Evolutionary conservation across 805 yeast genomes (phyloP), one percentile per base, ranked within the genome.

Genomic region (Vanderwaltozyma yarrowii): DNA sequence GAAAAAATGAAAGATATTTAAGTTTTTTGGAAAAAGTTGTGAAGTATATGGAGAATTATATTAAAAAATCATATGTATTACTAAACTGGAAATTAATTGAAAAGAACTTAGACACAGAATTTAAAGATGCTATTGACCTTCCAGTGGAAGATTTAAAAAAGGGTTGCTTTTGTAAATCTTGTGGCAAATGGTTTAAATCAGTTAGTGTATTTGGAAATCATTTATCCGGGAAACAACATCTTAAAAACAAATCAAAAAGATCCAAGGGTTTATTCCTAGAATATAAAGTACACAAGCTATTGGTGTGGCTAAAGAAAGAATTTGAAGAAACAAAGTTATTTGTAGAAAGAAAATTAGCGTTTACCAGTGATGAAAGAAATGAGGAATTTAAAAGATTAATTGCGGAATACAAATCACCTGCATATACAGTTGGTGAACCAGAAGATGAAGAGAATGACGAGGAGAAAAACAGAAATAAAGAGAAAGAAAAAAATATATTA

Each of bases 141-240:
- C 50, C 52, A 1, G 16, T 52, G 3, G 29, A 32, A 9, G 36
- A 41, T 3, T 42, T 46, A 2, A 60, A 58, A 19, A 58, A 51
- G 2, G 40, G 50, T 4, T 41, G 73, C 1, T 80, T 57, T 46
- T 89, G 96, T 54, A 45, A 57, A 4, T 68, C 71, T 0, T 89
- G 96, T 54, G 66, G 71, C 21, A 80, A 74, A 50, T 40, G 50
- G 15, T 87, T 84, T 53, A 62, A 81, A 12, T 79, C 80, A 37
- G 62, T 62, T 20, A 61, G 86, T 0, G 92, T 83, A 0, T 87
- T 66, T 52, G 59, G 70, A 4, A 77, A 73, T 3, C 96, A 89
- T 65, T 57, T 85, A 19, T 42, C 50, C 1, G 94, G 95, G 1
- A 83, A 81, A 53, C 79, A 78, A 47, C 96, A 89, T 54, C 61